phyloP scores from a whole-genome alignment of 176 grass and related monocot species.

The Aegilops speltoides region DNA sequence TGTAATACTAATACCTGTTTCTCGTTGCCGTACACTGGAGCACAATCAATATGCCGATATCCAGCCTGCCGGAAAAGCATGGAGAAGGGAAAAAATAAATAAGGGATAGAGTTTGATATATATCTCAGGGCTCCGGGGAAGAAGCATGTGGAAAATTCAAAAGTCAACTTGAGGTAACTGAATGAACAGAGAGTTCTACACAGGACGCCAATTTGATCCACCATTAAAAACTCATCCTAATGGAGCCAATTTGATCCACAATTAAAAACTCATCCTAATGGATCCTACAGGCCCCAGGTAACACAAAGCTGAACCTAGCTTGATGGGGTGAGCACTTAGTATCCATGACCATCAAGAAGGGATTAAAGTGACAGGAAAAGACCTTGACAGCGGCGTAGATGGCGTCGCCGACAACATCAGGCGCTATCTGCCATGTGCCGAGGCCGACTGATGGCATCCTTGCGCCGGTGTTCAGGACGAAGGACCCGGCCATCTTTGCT shows the following conservation, averaged over 20 bases:
- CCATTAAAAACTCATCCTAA: background rate
- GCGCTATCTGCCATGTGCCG: too few relatives aligned
- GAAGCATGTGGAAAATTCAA: background rate
- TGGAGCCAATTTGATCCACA: too few relatives aligned
- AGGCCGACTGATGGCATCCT: too few relatives aligned
- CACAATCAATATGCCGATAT: conserved; percentile 74
- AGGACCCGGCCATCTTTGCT: too few relatives aligned
- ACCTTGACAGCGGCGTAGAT: conserved; percentile 62
- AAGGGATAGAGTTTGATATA: background rate
- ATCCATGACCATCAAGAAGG: background rate
- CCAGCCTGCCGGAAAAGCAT: conserved; percentile 38
- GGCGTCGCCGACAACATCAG: too few relatives aligned
- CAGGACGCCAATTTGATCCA: background rate
- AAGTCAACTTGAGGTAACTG: background rate
- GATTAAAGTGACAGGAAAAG: background rate
- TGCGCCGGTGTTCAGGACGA: too few relatives aligned
- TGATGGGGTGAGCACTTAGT: background rate
- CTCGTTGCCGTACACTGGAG: conserved; percentile 55
- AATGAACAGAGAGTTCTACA: background rate
- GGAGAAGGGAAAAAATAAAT: background rate
- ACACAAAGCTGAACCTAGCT: background rate
- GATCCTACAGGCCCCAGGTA: background rate
- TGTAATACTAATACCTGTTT: conserved; percentile 50
- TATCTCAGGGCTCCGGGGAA: background rate
- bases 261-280: background rate